Evolutionary conservation across 2,329 filamentous ascomycete species (phyloP).

Genomic region (Pseudogymnoascus sp.): DNA sequence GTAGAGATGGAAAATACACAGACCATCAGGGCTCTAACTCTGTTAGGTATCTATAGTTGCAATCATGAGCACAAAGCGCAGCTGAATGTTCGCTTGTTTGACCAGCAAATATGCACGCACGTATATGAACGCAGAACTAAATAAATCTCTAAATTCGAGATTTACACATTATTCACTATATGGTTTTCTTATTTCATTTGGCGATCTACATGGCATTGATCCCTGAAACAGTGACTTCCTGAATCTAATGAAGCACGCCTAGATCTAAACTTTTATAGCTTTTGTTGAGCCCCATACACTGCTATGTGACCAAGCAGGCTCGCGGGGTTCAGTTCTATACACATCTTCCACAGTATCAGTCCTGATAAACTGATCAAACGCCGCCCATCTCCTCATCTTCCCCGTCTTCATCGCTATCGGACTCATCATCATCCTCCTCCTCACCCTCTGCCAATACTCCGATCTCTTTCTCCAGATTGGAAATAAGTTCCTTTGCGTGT

Average conservation of each 20-base stretch:
- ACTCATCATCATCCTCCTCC: conserved; percentile 45
- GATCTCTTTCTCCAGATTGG: conserved; percentile 55
- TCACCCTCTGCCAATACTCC: conserved; percentile 53
- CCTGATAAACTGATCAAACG: background rate
- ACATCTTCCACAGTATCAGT: background rate
- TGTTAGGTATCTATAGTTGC: conserved; percentile 4
- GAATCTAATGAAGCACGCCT: background rate
- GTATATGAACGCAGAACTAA: background rate
- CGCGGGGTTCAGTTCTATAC: background rate
- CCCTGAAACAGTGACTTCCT: background rate
- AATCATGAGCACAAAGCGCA: conserved; percentile 7
- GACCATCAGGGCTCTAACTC: background rate
- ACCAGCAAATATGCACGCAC: background rate
- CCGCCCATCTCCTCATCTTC: conserved; percentile 46
- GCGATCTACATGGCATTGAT: background rate
- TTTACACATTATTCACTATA: background rate
- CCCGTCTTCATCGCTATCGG: conserved; percentile 37
- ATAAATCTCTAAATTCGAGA: background rate
- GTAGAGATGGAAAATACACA: background rate
- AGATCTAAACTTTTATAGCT: conserved; percentile 8
- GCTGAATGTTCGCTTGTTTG: background rate
- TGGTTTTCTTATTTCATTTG: background rate
- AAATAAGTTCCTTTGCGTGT: conserved; percentile 66
- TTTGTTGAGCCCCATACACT: background rate
- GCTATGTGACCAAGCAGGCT: background rate